phyloP scores from a whole-genome alignment of 2,329 filamentous ascomycete genomes.

The Colletotrichum acutatum region DNA sequence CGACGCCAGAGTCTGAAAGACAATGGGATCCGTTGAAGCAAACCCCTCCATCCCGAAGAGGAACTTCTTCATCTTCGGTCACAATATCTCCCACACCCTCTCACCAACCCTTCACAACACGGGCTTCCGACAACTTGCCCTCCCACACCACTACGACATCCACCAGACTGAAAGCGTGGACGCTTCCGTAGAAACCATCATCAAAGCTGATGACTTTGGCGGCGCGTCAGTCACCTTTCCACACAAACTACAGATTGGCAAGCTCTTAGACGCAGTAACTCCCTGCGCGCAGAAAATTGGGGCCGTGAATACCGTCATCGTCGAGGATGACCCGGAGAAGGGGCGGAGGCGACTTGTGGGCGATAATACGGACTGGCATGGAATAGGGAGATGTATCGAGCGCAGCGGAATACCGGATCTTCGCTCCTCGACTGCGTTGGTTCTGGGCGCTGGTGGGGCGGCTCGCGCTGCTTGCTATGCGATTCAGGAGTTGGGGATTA shows the following conservation, averaged over 20 bases:
- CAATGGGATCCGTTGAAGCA: neutral
- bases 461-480: constrained; percentile 12
- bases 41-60: neutral
- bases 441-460: constrained; percentile 7
- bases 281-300: constrained; percentile 1
- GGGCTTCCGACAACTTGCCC: constrained; percentile 2
- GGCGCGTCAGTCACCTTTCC: constrained; percentile 12
- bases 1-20: too few relatives aligned
- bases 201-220: neutral
- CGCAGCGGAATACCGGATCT: neutral
- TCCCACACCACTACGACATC: constrained; percentile 10
- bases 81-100: constrained; percentile 13
- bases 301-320: neutral
- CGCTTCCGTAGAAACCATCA: neutral
- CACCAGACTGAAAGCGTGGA: constrained; percentile 16
- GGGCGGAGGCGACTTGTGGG: neutral
- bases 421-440: neutral
- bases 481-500: neutral
- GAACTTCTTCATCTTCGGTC: constrained; percentile 16
- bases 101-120: constrained; percentile 15
- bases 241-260: constrained; percentile 8
- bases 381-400: constrained; percentile 1
- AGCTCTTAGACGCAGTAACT: neutral
- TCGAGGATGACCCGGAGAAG: neutral
- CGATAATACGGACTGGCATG: constrained; percentile 13